Conservation (phyloP, 805 yeast genomes). For the Candida stauntonica region DNA sequence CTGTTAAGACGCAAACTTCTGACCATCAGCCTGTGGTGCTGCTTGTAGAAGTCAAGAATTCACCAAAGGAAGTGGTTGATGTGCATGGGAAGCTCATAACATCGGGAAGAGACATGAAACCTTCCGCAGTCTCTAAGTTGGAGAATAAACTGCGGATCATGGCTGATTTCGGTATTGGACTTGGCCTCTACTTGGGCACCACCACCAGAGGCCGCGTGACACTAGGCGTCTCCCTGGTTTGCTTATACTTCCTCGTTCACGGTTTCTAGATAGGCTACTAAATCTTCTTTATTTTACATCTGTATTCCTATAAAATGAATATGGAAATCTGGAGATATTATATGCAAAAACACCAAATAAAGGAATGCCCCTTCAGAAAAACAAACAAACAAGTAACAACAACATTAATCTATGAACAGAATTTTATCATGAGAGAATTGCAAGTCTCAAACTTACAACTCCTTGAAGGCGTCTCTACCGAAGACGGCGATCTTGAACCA, state of each 20-base stretch:
- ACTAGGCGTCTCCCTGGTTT: no score
- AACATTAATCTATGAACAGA: conserved; percentile 2
- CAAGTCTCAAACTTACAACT: conserved; percentile 45
- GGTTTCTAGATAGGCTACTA: no score
- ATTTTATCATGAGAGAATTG: no score
- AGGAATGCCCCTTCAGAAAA: no score
- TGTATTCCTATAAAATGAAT: not conserved
- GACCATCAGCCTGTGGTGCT: conserved; percentile 82
- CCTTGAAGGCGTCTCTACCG: conserved; percentile 92
- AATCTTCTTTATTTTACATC: no score
- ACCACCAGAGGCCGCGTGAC: conserved; percentile 7
- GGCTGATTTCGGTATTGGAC: conserved; percentile 3
- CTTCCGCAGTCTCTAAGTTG: conserved; percentile 2
- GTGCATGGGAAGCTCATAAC: conserved; percentile 1
- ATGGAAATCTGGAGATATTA: no score
- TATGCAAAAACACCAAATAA: no score
- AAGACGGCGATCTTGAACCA: conserved; percentile 86
- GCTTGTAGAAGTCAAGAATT: conserved; percentile 26
- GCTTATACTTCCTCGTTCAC: no score
- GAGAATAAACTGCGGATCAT: conserved; percentile 3
- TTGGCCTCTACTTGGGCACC: conserved; percentile 1
- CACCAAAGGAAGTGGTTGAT: conserved; percentile 5
- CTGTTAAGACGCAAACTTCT: conserved; percentile 49
- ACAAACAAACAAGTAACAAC: not conserved
- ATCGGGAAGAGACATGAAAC: conserved; percentile 5